These are phyloP conservation scores for Rhodotorula toruloides DNA, from an alignment of 768 basidiomycete species.

Conservation along the genomic window DNA sequence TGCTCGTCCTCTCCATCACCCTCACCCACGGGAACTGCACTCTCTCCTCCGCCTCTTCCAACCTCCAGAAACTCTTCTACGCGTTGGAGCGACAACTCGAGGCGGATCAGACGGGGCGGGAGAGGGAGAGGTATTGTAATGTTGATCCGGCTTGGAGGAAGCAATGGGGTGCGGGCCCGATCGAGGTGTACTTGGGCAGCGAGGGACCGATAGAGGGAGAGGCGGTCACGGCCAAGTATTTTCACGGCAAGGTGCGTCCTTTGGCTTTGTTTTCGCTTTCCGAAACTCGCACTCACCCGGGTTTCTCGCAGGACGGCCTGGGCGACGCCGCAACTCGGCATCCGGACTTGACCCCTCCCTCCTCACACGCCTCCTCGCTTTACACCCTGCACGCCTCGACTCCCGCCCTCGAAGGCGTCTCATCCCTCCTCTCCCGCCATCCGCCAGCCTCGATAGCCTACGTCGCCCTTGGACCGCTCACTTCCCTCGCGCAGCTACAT, in stretches of 20 bases:
- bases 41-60: conserved; percentile 42
- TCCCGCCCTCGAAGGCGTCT: conserved; percentile 39
- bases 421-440: conserved; percentile 56
- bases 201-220: conserved; percentile 65
- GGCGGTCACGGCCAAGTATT: conserved; percentile 71
- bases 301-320: conserved; percentile 43
- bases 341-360: conserved; percentile 37
- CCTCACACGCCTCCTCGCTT: conserved; percentile 11
- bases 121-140: conserved; percentile 59
- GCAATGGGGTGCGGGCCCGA: conserved; percentile 47
- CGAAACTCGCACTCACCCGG: neutral
- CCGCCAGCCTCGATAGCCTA: conserved; percentile 62
- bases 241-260: conserved; percentile 64
- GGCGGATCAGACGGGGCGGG: conserved; percentile 55
- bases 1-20: conserved; percentile 70
- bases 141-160: conserved; percentile 48
- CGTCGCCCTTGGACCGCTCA: conserved; percentile 68
- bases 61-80: conserved; percentile 45
- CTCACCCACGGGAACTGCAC: conserved; percentile 77
- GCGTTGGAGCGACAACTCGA: conserved; percentile 45
- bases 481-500: conserved; percentile 60
- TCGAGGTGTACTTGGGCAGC: conserved; percentile 63
- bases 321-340: conserved; percentile 42
- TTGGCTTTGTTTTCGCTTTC: conserved; percentile 3
- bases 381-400: conserved; percentile 11